Evolutionary conservation across 163 green algal genomes (phyloP), one percentile per base, ranked within the genome.

Genomic region (Chloromonas sp.): DNA sequence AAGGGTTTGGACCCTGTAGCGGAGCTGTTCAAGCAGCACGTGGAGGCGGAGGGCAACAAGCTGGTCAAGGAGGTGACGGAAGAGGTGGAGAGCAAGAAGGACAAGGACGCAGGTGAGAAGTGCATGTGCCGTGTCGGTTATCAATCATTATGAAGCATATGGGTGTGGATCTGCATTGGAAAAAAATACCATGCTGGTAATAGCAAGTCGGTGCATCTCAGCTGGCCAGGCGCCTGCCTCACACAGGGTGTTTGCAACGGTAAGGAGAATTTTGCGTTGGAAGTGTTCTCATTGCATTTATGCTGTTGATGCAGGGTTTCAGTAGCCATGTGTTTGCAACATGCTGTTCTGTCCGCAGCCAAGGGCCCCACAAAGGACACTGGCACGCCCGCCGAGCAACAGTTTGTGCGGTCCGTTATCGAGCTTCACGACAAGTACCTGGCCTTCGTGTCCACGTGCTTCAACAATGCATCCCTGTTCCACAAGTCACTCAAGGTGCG

Each of bases 341-440:
- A 76, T 76, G 66, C 71, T 79, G 5, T 14, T 14, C 5, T 79
- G 80, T 60, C 60, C 81, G 86, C 89, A 95, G 92, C 90, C 83
- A 94, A 94, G 89, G 85, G 71, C 71, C 88, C 88, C 81, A 83
- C 71, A 59, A 90, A 88, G 70, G 90, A 93, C 84, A 90, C 85
- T 1, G 91, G 91, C 81, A 85, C 82, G 66, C 85, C 86, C 36
- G 79, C 90, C 61, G 95, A 98, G 90, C 96, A 98, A 88, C 85
- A 94, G 85, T 99, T 98, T 91, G 95, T 99, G 81, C 89, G 93
- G 36, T 85, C 88, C 58, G 89, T 98, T 14, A 97, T 99, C 74
- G 93, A 95, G 62, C 91, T 99, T 81, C 97, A 99, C 85, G 97
- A 99, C 93, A 99, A 98, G 81, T 96, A 95, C 85, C 86, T 94